Base-by-base conservation (phyloP, 345 rosid genomes). In the Syzygium jambos region DNA sequence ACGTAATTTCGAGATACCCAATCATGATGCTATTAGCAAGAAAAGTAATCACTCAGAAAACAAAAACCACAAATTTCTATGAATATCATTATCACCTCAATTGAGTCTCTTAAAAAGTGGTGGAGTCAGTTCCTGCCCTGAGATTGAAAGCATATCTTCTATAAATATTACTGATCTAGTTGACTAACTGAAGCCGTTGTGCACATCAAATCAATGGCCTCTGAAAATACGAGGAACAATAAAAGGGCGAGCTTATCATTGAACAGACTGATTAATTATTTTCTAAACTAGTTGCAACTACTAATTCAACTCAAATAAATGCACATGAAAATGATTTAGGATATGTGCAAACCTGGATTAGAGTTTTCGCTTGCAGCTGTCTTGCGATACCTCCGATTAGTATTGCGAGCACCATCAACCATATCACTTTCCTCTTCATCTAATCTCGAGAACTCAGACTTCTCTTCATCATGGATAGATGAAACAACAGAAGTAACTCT, bases 391-490 rank as follows among this genome's bases (percentile, higher is more conserved):
- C 86, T 90, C 87, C 94, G 91, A 49, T 86, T 89, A 88, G 92
- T 86, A 91, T 57, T 89, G 38, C 89, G 92, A 16, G 52, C 41
- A 55, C 68, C 86, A 85, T 86, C 85, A 83, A 17, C 77, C 14
- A 1, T 59, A 84, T 80, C 57, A 88, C 85, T 88, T 78, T 55
- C 85, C 30, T 84, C 87, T 85, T 90, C 96, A 85, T 90, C 88
- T 84, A 84, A 29, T 85, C 41, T 65, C 63, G 88, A 89, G 51
- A 85, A 84, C 86, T 91, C 94, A 88, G 85, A 51, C 56, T 87
- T 91, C 86, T 94, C 96, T 30, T 95, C 95, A 23, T 94, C 97
- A 73, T 93, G 92, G 41, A 91, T 56, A 59, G 95, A 91, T 46
- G 96, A 90, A 34, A 92, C 90, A 90, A 95, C 87, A 34, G 93